Conservation (phyloP, 257 asterid genomes). For the Leonotis leonurus region DNA sequence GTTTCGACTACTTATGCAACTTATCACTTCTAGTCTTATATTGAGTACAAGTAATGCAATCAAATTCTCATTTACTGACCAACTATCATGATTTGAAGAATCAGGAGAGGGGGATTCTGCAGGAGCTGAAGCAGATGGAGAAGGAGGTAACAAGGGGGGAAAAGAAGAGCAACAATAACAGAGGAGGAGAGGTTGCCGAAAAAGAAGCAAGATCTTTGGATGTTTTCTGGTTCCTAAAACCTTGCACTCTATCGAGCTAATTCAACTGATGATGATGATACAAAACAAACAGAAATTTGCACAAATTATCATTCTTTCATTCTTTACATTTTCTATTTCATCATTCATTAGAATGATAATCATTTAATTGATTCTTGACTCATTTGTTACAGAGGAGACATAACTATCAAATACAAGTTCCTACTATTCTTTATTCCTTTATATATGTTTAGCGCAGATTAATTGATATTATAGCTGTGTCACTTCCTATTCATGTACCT, state of each 20-base stretch:
- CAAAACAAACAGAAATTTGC: conserved; percentile 3
- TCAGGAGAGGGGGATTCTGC: conserved; percentile 64
- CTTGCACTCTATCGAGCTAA: conserved; percentile 74
- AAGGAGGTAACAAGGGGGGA: conserved; percentile 23
- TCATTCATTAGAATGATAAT: background rate
- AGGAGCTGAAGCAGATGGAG: conserved; percentile 42
- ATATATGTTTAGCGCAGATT: conserved; percentile 6
- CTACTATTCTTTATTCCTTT: conserved; percentile 9
- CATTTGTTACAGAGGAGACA: conserved; percentile 10
- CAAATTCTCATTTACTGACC: conserved; percentile 17
- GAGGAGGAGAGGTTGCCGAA: conserved; percentile 35
- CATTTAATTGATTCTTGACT: conserved; percentile 12
- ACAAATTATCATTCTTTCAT: conserved; percentile 39
- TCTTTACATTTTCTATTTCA: conserved; percentile 18
- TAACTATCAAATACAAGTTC: conserved; percentile 2
- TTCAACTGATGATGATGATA: background rate
- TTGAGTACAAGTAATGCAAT: too few species aligned
- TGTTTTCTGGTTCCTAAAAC: conserved; percentile 95
- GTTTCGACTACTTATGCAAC: too few species aligned
- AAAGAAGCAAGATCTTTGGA: conserved; percentile 73
- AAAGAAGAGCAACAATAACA: conserved; percentile 22
- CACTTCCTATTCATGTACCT: too few species aligned
- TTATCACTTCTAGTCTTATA: too few species aligned
- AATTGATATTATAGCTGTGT: too few species aligned
- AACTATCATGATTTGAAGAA: conserved; percentile 3